Conservation (phyloP, 2,329 filamentous ascomycete genomes). For the Scytalidium sp. region DNA sequence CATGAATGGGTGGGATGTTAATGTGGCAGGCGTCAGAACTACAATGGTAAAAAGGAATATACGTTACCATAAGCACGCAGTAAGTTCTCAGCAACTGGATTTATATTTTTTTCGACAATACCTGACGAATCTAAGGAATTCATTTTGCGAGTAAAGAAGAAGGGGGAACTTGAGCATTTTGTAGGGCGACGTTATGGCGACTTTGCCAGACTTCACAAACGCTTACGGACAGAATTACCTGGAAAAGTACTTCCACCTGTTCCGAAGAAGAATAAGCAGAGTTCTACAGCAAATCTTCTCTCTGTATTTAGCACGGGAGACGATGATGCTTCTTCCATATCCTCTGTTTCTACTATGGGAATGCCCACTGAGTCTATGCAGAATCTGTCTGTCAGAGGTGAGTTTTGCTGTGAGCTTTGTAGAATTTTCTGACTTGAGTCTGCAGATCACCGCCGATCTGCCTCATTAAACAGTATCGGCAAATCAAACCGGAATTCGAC, state of each 20-base stretch:
- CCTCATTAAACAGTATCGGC: constrained; percentile 32
- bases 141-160: constrained; percentile 78
- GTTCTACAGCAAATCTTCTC: constrained; percentile 61
- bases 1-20: constrained; percentile 96
- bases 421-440: constrained; percentile 2
- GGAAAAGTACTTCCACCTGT: constrained; percentile 85
- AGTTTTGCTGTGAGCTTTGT: constrained; percentile 9
- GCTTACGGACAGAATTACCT: constrained; percentile 78
- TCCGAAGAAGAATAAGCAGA: constrained; percentile 87
- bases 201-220: constrained; percentile 77
- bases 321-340: constrained; percentile 76
- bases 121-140: constrained; percentile 63
- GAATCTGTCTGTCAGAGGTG: constrained; percentile 42
- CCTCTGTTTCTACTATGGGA: constrained; percentile 36
- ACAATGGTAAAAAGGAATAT: constrained; percentile 81
- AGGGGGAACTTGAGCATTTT: constrained; percentile 72
- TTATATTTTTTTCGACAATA: background rate
- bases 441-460: constrained; percentile 34
- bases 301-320: constrained; percentile 54
- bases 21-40: constrained; percentile 84
- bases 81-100: constrained; percentile 41
- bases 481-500: constrained; percentile 40
- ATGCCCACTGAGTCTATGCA: constrained; percentile 15
- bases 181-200: constrained; percentile 86
- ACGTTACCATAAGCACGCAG: constrained; percentile 86